These are phyloP conservation scores for Phyllosticta citribraziliensis DNA, from an alignment of 2,329 filamentous ascomycete species.

Conservation along the genomic window DNA sequence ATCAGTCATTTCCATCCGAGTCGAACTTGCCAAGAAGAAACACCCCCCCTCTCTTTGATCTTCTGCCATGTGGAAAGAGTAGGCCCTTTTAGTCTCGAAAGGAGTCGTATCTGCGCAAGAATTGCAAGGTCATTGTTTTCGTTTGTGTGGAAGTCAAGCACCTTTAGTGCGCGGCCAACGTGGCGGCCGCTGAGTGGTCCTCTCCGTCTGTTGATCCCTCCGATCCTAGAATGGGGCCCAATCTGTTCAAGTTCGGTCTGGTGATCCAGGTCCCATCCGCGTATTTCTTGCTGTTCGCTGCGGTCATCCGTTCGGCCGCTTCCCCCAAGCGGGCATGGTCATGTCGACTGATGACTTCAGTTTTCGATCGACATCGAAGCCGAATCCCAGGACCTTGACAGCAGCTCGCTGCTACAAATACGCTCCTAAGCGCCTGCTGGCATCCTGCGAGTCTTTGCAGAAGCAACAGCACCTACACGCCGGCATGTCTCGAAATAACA, in stretches of 20 bases:
- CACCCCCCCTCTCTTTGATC: background rate
- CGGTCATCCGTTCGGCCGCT: background rate
- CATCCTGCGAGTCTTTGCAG: background rate
- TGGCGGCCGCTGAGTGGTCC: constrained; percentile 35
- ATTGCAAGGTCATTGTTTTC: constrained; percentile 8
- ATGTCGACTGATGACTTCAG: background rate
- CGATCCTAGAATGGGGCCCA: constrained; percentile 15
- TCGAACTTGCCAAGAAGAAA: background rate
- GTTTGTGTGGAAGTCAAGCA: constrained; percentile 9
- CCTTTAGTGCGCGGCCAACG: constrained; percentile 20
- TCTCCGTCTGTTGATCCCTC: constrained; percentile 25
- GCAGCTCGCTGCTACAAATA: background rate
- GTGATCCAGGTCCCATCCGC: constrained; percentile 13
- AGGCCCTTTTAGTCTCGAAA: constrained; percentile 12
- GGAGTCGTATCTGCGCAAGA: constrained; percentile 6
- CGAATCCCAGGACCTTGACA: background rate
- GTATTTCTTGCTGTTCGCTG: background rate
- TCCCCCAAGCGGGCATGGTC: background rate
- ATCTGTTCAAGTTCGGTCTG: constrained; percentile 14
- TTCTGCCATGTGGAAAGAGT: constrained; percentile 6
- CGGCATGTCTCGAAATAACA: constrained; percentile 1
- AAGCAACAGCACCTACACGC: background rate
- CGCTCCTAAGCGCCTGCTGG: constrained; percentile 4
- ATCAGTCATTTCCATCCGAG: background rate
- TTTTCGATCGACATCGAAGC: background rate